Evolutionary conservation across 345 rosid species (phyloP), one percentile per base, ranked within the genome.

Genomic region (Cardamine occulta): DNA sequence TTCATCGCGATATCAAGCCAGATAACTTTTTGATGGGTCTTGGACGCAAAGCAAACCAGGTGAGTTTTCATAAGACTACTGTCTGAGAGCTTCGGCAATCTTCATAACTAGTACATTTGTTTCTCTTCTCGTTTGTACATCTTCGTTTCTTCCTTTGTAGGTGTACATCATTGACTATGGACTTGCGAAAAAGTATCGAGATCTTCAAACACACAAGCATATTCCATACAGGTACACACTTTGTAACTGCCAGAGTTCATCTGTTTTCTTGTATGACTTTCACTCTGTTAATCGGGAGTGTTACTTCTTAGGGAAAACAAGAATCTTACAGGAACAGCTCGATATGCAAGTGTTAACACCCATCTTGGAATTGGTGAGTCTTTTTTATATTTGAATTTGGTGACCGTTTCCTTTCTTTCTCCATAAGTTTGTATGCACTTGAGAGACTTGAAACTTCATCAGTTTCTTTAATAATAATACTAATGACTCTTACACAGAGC

Each of bases 41-140:
- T 76, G 95, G 96, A 40, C 92, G 97, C 80, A 92, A 90, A 86
- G 97, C 97, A 55, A 94, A 94, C 85, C 98, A 94, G 92, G 98
- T 88, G 67, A 40, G 35, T 32, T 32, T 6, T 32, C 35, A 7
- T 32, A 32, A 58, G 47, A 59, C 54, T 19, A 37, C 32, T 57
- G 21, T 57, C 52, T 67, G 12, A 39, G 44, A 67, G 63, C 68
- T 45, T 62, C 2, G 0, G 8, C 21, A 31, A 42, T 44, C 6
- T 44, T 44, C 48, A 44, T 14, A 14, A 14, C 48, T 1, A 42
- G 23, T 48, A 15, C 40, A 49, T 29, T 45, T 28, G 28, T 26
- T 42, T 45, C 4, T 19, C 35, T 65, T 74, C 42, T 67, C 14
- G 1, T 47, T 13, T 24, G 17, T 64, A 17, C 14, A 57, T 55